A percentile compares a stretch with the other conserved stretches of the same genome.
These are phyloP conservation scores for Apostasia ramifera DNA, from an alignment of 106 monocot genomes.

Conservation along the genomic window DNA sequence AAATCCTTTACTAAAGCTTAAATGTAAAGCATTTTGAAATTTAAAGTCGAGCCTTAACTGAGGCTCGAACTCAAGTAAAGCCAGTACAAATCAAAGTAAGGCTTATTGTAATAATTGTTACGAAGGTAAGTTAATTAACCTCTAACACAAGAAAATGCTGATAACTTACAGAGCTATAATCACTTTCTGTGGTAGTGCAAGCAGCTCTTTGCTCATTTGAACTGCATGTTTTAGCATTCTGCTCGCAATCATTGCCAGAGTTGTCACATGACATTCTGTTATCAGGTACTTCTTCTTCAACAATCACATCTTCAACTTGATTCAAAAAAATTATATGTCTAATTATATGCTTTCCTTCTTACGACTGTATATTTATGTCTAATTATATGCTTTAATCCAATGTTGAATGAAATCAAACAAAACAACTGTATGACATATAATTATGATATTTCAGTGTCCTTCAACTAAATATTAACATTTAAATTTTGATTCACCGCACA, in stretches of 20 bases:
- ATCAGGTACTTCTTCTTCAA: slow-evolving; percentile 36
- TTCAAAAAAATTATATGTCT: slow-evolving; percentile 28
- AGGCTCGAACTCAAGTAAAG: too few relatives aligned
- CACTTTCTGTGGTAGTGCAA: slow-evolving; percentile 10
- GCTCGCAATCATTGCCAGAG: background rate
- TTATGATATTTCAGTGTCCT: too few relatives aligned
- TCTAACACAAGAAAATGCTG: slow-evolving; percentile 81
- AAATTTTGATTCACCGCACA: too few relatives aligned
- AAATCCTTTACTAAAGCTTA: background rate
- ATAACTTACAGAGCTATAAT: slow-evolving; percentile 8
- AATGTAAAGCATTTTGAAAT: background rate
- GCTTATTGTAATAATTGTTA: background rate
- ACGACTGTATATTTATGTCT: too few relatives aligned
- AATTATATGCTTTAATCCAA: too few relatives aligned
- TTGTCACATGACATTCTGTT: background rate
- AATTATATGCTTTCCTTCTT: too few relatives aligned
- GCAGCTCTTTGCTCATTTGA: background rate
- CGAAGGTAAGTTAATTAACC: slow-evolving; percentile 27
- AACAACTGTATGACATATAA: too few relatives aligned
- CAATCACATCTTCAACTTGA: slow-evolving; percentile 92
- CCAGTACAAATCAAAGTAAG: background rate
- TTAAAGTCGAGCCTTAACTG: too few relatives aligned
- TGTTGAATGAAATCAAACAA: too few relatives aligned
- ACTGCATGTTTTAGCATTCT: background rate
- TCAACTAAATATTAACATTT: too few relatives aligned